phyloP scores from a whole-genome alignment of 805 yeast genomes.

The Starmerella lactis-condensi region DNA sequence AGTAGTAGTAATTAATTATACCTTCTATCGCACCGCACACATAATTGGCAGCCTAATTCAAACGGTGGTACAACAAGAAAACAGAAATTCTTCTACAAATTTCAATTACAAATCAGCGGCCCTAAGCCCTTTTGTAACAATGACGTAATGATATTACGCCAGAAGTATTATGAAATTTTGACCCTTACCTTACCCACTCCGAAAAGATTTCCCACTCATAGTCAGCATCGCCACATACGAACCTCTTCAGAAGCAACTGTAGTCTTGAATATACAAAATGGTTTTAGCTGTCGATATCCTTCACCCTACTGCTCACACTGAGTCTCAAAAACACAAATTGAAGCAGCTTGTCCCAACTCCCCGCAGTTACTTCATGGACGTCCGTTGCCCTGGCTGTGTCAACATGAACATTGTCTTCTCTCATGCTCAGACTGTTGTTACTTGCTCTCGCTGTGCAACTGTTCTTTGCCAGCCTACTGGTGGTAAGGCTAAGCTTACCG shows the following conservation, averaged over 20 bases:
- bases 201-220: conserved; percentile 1
- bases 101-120: too few relatives aligned
- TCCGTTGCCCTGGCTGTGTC: conserved; percentile 98
- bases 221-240: neutral
- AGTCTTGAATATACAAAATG: conserved; percentile 22
- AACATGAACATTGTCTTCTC: conserved; percentile 98
- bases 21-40: too few relatives aligned
- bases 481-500: conserved; percentile 99
- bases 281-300: conserved; percentile 98
- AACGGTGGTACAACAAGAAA: too few relatives aligned
- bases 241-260: too few relatives aligned
- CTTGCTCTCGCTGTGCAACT: conserved; percentile 97
- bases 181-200: conserved; percentile 2
- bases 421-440: conserved; percentile 99
- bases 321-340: conserved; percentile 91
- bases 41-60: too few relatives aligned
- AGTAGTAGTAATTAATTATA: too few relatives aligned
- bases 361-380: conserved; percentile 99
- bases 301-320: conserved; percentile 94
- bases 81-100: too few relatives aligned
- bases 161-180: neutral
- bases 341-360: conserved; percentile 95
- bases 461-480: conserved; percentile 98
- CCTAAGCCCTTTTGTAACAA: too few relatives aligned
- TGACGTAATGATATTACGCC: too few relatives aligned